Evolutionary conservation across 2,329 filamentous ascomycete species (phyloP).

Genomic region (Sclerotinia trifoliorum): DNA sequence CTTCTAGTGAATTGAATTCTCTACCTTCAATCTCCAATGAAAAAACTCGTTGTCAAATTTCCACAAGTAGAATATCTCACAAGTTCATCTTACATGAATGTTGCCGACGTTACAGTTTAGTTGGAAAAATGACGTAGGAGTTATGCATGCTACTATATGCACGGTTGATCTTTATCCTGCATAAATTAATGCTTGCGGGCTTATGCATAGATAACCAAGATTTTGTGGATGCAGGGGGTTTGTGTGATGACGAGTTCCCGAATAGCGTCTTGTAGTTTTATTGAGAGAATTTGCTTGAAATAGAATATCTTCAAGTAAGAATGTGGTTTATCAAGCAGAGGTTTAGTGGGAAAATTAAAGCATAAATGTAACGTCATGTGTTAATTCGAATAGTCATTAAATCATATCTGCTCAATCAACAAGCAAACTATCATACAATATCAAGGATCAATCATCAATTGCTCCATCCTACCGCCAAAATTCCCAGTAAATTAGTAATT

Average conservation of each 20-base stretch:
- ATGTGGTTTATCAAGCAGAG: neutral
- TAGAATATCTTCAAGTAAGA: neutral
- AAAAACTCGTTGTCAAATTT: neutral
- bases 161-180: neutral
- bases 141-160: neutral
- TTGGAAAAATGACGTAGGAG: neutral
- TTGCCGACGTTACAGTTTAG: neutral
- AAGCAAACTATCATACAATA: neutral
- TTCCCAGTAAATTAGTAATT: neutral
- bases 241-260: neutral
- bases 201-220: neutral
- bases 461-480: neutral
- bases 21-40: neutral
- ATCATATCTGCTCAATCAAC: neutral
- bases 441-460: neutral
- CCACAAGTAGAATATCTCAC: neutral
- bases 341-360: too few species aligned
- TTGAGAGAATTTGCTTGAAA: too few species aligned
- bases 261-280: neutral
- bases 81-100: neutral
- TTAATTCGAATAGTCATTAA: constrained; percentile 8
- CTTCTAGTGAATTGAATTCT: too few species aligned
- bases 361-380: neutral
- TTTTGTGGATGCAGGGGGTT: neutral
- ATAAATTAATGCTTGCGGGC: neutral